Base-by-base conservation (phyloP, 106 monocot species). In the Dioscorea dumetorum region DNA sequence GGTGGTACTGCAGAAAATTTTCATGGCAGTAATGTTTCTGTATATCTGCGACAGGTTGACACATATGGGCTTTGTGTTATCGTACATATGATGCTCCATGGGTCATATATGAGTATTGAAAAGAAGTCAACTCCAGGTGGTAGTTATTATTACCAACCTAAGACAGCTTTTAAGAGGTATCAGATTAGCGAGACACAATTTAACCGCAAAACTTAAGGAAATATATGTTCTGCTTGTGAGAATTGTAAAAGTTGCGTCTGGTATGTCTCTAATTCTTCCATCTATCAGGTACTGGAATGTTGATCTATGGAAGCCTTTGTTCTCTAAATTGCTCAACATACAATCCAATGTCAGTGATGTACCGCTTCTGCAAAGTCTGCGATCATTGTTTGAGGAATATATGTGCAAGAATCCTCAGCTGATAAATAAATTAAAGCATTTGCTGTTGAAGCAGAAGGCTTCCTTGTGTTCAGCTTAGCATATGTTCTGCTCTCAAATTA, bases 81-180 rank as follows among this genome's bases (percentile, higher is more conserved):
- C 54, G 87, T 83, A 15, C 89, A 97, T 72, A 97, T 97, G 97
- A 97, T 97, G 97, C 92, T 97, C 48, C 82, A 86, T 78, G 92
- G 92, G 24, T 49, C 76, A 53, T 87, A 90, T 51, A 90, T 97
- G 97, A 78, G 28, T 59, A 56, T 97, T 33, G 84, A 89, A 64
- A 97, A 87, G 82, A 84, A 78, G 67, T 35, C 50, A 34, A 80
- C 61, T 21, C 12, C 67, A 18, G 81, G 83, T 72, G 97, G 88
- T 60, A 60, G 64, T 62, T 74, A 66, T 68, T 56, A 67, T 24
- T 97, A 89, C 73, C 86, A 81, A 70, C 92, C 92, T n/a, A 97
- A 79, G 70, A 54, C 64, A 60, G 62, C 78, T 66, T 67, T 92
- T 50, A 97, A 89, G 73, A 86, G 97, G 97, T 97, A 62, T 22